Base-by-base conservation (phyloP, 148 eudicot genomes). In the Amaranthus palmeri region DNA sequence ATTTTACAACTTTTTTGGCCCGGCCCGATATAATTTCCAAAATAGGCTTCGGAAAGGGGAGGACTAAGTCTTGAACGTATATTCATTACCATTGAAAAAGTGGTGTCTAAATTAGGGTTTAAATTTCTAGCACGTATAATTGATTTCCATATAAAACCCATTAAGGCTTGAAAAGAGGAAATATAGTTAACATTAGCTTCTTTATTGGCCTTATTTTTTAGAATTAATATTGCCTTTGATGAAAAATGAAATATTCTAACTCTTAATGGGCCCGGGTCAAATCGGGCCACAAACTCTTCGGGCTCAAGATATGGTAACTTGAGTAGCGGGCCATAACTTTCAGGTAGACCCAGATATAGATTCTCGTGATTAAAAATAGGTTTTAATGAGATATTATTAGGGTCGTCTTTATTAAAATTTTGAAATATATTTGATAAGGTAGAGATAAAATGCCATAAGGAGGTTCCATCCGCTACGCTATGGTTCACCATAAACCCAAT, bases 241-340 rank as follows among this genome's bases (percentile, higher is more conserved):
- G 87, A 84, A 56, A 92, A 87, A 65, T 84, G 90, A 65, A 89
- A 89, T 44, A 92, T 85, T 49, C 85, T 81, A 71, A 84, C 97
- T 13, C 90, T 77, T n/a, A 86, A 36, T 6, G 82, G 79, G 69
- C 78, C 55, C 2, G 69, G 73, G 4, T 55, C 75, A 54, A 50
- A 41, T 46, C 81, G 66, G 0, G 68, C 67, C 10, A 78, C 47
- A 9, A 72, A 51, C 54, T 69, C 73, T 41, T 68, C 69, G 0
- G 86, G 90, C 3, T 79, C 84, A 2, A 81, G 81, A 13, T 60
- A 72, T 3, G 88, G 86, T 8, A 84, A 14, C 10, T 70, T 74
- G 7, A 84, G 63, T 2, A 77, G 2, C 80, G 78, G 62, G 41
- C 44, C 63, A 77, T 78, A 69, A 48, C 77, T 41, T 79, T 85